A percentile compares a stretch with the other conserved stretches of the same genome.
Evolutionary conservation across 345 rosid species (phyloP).

Genomic region (Salix purpurea): DNA sequence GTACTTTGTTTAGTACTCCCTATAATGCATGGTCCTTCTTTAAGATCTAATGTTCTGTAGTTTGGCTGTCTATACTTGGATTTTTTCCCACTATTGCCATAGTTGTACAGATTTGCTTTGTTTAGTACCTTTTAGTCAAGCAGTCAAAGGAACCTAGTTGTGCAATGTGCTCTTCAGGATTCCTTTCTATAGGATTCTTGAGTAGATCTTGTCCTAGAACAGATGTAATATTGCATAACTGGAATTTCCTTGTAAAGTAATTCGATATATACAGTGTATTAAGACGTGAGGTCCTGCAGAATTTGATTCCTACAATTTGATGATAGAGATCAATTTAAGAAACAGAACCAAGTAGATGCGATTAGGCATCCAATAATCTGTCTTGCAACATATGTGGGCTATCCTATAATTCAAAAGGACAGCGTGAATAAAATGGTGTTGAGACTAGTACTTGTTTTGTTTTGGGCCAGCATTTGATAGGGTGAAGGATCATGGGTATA

Average conservation of each 20-base stretch:
- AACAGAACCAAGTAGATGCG: background rate
- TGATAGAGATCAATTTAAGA: background rate
- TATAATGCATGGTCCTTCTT: background rate
- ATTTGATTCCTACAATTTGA: too few relatives aligned
- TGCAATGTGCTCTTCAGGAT: background rate
- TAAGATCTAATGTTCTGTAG: background rate
- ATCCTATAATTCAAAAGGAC: too few relatives aligned
- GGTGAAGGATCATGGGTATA: background rate
- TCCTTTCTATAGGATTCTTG: background rate
- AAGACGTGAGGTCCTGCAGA: background rate
- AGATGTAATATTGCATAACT: background rate
- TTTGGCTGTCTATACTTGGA: background rate
- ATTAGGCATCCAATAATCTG: background rate
- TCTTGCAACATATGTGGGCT: background rate
- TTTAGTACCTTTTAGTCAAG: background rate
- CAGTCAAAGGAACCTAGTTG: background rate
- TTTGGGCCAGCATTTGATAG: background rate
- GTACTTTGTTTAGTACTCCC: background rate
- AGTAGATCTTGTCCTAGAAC: background rate
- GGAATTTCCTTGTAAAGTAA: background rate
- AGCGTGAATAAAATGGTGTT: background rate
- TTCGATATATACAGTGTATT: background rate
- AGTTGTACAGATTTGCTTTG: background rate
- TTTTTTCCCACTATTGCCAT: background rate
- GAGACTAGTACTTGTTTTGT: background rate